Evolutionary conservation across 352 stramenopile genomes (phyloP).

Genomic region (Globisporangium cystogenes): DNA sequence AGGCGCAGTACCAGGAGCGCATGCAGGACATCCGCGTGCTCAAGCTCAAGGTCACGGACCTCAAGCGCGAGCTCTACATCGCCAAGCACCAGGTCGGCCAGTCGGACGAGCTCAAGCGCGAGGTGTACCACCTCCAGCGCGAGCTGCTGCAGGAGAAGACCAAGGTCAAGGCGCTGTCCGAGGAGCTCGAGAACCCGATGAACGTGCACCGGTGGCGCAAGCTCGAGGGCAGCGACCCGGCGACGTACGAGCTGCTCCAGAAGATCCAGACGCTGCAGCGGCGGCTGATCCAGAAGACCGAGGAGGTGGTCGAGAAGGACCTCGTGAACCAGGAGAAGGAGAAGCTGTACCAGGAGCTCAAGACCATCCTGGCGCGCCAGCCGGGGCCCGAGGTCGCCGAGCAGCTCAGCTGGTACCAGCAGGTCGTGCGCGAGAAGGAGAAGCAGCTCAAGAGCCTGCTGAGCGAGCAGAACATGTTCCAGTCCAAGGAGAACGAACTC

Average conservation of each 20-base stretch:
- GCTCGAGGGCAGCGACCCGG: conserved; percentile 95
- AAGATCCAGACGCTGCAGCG: conserved; percentile 96
- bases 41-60: conserved; percentile 93
- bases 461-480: conserved; percentile 97
- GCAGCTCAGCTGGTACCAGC: conserved; percentile 94
- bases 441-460: conserved; percentile 96
- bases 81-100: conserved; percentile 85
- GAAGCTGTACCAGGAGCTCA: conserved; percentile 93
- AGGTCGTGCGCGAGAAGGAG: conserved; percentile 94
- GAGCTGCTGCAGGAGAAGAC: conserved; percentile 94
- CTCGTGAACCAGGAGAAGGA: conserved; percentile 95
- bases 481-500: conserved; percentile 91
- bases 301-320: conserved; percentile 94
- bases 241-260: conserved; percentile 94
- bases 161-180: conserved; percentile 94
- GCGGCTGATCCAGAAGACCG: conserved; percentile 93
- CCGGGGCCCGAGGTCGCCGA: conserved; percentile 94
- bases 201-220: conserved; percentile 97
- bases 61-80: conserved; percentile 91
- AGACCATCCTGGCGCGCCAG: conserved; percentile 89
- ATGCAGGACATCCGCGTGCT: conserved; percentile 93
- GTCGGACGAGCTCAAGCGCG: conserved; percentile 84
- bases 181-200: conserved; percentile 96
- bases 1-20: conserved; percentile 91
- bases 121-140: conserved; percentile 88